These are phyloP conservation scores for Capillidium heterosporum DNA, from an alignment of 371 early-diverging fungal genomes.

Conservation along the genomic window DNA sequence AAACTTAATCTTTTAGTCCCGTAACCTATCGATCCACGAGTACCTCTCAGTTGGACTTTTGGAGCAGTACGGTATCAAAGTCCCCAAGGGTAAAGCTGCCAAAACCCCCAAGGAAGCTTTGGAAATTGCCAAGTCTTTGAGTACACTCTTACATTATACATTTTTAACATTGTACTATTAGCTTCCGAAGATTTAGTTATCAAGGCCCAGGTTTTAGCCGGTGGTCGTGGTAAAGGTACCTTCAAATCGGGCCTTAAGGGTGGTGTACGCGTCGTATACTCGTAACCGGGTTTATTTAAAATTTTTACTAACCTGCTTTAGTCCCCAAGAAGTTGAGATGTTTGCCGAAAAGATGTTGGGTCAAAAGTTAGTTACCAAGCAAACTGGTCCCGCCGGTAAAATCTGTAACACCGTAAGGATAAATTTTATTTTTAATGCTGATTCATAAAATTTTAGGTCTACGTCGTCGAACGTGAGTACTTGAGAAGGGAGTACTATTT, in stretches of 20 bases:
- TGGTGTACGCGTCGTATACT: constrained; percentile 84
- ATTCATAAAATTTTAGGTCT: constrained; percentile 27
- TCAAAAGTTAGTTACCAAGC: constrained; percentile 91
- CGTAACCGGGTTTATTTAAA: constrained; percentile 34
- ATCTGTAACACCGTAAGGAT: constrained; percentile 67
- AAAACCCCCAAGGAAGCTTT: constrained; percentile 77
- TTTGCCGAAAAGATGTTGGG: constrained; percentile 93
- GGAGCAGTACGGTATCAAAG: constrained; percentile 76
- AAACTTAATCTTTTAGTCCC: constrained; percentile 43
- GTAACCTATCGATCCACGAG: constrained; percentile 93
- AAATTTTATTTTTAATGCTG: background rate
- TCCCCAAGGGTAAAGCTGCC: constrained; percentile 80
- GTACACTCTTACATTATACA: constrained; percentile 19
- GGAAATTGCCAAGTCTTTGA: constrained; percentile 63
- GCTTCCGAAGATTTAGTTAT: constrained; percentile 78
- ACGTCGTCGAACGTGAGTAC: constrained; percentile 87
- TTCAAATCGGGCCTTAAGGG: constrained; percentile 91
- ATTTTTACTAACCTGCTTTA: constrained; percentile 12
- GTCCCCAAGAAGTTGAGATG: constrained; percentile 70
- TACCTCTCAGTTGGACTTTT: constrained; percentile 85
- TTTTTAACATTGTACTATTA: constrained; percentile 8
- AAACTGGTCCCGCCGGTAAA: constrained; percentile 91
- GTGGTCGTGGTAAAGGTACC: constrained; percentile 96
- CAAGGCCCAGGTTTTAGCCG: constrained; percentile 97
- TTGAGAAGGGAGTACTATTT: constrained; percentile 95